These are phyloP conservation scores for Fusarium buxicola DNA, from an alignment of 2,329 filamentous ascomycete genomes.

Conservation along the genomic window DNA sequence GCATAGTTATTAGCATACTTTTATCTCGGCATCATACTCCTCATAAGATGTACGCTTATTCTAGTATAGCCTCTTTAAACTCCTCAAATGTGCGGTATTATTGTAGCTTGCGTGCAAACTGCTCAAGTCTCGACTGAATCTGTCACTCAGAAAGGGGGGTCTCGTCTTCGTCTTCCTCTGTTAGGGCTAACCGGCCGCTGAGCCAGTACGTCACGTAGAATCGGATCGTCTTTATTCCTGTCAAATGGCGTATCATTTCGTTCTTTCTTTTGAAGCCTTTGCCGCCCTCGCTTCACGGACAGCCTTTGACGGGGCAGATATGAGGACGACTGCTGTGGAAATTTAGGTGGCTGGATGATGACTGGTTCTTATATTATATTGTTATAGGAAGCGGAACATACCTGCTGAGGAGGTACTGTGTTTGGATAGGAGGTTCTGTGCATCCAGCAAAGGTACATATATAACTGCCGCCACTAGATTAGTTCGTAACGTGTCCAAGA, in stretches of 20 bases:
- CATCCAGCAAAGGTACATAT: constrained; percentile 70
- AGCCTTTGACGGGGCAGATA: constrained; percentile 70
- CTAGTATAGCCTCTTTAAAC: no score
- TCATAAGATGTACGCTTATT: no score
- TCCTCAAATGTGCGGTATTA: no score
- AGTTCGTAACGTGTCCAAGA: no score
- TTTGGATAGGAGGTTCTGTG: constrained; percentile 78
- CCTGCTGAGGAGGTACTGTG: constrained; percentile 75
- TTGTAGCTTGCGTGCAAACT: no score
- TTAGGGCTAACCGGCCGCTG: constrained; percentile 64
- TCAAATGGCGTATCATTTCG: constrained; percentile 79
- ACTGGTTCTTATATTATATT: not conserved
- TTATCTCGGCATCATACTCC: no score
- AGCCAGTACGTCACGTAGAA: constrained; percentile 82
- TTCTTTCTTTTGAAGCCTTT: constrained; percentile 78
- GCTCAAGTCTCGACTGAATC: no score
- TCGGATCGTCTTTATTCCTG: constrained; percentile 86
- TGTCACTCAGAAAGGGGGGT: no score
- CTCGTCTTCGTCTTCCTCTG: not conserved
- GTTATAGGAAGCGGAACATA: not conserved
- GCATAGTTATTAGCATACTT: no score
- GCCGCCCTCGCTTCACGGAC: constrained; percentile 68
- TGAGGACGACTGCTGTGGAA: constrained; percentile 74
- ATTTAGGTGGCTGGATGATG: constrained; percentile 74
- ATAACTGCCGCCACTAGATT: not conserved